phyloP scores from a whole-genome alignment of 441 rosid genomes.

The Eruca vesicaria region DNA sequence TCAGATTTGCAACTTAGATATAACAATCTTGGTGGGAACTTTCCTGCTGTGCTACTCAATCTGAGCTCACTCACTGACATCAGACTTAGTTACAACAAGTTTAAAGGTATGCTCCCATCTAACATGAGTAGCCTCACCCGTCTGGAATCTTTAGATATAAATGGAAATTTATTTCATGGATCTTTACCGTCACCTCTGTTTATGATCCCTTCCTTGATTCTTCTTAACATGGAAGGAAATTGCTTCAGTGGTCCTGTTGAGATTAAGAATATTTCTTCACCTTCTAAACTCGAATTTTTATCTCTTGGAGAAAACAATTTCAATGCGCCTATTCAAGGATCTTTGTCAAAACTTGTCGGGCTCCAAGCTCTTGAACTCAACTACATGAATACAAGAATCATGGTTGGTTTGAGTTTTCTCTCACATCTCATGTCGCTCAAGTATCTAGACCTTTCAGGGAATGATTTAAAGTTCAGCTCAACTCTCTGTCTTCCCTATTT shows the following conservation, averaged over 20 bases:
- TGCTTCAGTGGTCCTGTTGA: slow-evolving; percentile 15
- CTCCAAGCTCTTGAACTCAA: slow-evolving; percentile 5
- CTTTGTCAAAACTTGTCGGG: slow-evolving; percentile 2
- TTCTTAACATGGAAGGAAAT: background rate
- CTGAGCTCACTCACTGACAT: background rate
- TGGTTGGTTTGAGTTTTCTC: background rate
- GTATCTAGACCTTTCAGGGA: slow-evolving; percentile 14
- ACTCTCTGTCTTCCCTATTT: background rate
- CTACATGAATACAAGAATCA: background rate
- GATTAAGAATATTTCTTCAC: slow-evolving; percentile 12
- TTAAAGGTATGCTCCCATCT: slow-evolving; percentile 9
- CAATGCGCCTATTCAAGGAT: background rate
- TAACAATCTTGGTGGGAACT: slow-evolving; percentile 5
- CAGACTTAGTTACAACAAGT: background rate
- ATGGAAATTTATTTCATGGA: background rate
- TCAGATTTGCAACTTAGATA: background rate
- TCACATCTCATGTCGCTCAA: background rate
- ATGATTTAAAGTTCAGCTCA: background rate
- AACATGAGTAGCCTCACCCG: slow-evolving; percentile 17
- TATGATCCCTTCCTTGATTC: background rate
- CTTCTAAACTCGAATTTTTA: background rate
- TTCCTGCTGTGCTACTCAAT: slow-evolving; percentile 15
- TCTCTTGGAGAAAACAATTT: slow-evolving; percentile 7
- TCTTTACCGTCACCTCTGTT: background rate
- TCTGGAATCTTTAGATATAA: background rate